Percentiles rank a stretch among this genome's conserved stretches.
Evolutionary conservation across 768 basidiomycete species (phyloP).

Genomic region (Chalciporus chontae): DNA sequence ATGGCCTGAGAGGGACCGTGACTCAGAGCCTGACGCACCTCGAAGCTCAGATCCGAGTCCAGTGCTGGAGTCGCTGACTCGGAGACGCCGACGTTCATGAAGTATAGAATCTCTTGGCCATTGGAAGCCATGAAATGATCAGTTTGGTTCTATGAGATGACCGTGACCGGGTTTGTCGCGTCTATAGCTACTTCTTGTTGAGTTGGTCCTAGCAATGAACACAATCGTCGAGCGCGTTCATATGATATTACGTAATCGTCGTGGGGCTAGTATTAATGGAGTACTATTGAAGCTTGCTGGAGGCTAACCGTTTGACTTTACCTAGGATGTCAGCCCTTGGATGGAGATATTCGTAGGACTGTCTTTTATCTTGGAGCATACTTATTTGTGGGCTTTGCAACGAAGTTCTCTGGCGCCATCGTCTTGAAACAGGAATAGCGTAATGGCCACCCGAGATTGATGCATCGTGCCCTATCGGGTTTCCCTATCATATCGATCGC

Average conservation of each 20-base stretch:
- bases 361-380: no score
- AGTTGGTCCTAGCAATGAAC: background rate
- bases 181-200: no score
- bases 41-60: conserved; percentile 24
- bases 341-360: no score
- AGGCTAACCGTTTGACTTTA: no score
- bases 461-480: background rate
- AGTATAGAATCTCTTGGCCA: conserved; percentile 18
- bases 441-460: no score
- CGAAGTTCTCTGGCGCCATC: no score
- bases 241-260: background rate
- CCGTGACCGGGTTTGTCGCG: background rate
- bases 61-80: conserved; percentile 5
- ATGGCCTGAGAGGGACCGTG: background rate
- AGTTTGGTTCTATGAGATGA: background rate
- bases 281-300: no score
- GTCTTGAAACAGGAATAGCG: no score
- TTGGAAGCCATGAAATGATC: conserved; percentile 9
- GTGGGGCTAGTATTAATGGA: no score
- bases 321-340: no score
- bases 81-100: conserved; percentile 29
- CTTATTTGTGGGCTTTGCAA: no score
- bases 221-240: background rate
- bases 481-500: background rate
- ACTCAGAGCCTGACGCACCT: conserved; percentile 16